These are phyloP conservation scores for Escovopsis sp. DNA, from an alignment of 2,329 filamentous ascomycete genomes.

Conservation along the genomic window DNA sequence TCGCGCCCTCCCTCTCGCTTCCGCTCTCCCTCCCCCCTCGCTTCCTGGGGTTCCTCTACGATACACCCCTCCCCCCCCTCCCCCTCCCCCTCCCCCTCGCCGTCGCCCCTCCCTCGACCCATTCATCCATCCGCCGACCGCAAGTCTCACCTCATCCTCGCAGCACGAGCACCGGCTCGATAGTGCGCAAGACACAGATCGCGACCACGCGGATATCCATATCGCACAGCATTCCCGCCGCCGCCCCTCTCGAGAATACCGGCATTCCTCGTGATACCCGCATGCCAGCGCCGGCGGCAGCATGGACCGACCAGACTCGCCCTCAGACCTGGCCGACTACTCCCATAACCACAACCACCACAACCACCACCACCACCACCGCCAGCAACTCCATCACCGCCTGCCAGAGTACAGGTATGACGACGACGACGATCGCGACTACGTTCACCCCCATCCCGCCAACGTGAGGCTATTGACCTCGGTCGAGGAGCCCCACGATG, in stretches of 20 bases:
- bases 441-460: conserved; percentile 32
- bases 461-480: conserved; percentile 48
- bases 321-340: conserved; percentile 41
- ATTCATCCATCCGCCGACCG: too few species aligned
- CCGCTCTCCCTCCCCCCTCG: too few species aligned
- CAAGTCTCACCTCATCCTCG: too few species aligned
- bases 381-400: conserved; percentile 35
- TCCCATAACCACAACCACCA: neutral
- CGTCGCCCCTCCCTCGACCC: too few species aligned
- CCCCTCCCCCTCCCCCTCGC: too few species aligned
- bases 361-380: conserved; percentile 19
- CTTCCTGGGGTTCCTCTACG: too few species aligned
- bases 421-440: conserved; percentile 40
- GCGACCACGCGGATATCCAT: neutral
- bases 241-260: conserved; percentile 1
- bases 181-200: conserved; percentile 1
- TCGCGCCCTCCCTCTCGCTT: too few species aligned
- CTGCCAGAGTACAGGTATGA: conserved; percentile 35
- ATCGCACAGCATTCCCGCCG: conserved; percentile 4
- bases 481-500: conserved; percentile 36
- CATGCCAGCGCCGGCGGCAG: neutral
- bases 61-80: too few species aligned
- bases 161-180: neutral
- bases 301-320: conserved; percentile 36
- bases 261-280: neutral